Percentiles rank a stretch among this genome's conserved stretches.
Conservation (phyloP, 2,329 filamentous ascomycete species). For the Biscogniauxia mediterranea region DNA sequence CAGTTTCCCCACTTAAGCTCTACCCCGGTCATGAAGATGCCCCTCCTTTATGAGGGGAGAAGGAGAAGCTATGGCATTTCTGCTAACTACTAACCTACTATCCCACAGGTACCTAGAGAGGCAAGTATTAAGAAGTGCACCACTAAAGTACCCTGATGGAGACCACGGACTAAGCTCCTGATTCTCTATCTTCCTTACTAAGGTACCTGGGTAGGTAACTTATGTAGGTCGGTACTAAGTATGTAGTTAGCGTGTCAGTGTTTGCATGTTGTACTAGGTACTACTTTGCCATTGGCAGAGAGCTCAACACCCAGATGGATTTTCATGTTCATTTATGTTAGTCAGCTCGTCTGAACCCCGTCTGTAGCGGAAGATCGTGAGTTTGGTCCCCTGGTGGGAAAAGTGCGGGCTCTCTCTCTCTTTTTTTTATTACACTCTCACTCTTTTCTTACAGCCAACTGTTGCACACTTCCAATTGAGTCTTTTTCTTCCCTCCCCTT, state of each 20-base stretch:
- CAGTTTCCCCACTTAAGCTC: background rate
- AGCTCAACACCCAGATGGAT: background rate
- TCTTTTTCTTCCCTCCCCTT: background rate
- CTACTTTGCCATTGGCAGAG: background rate
- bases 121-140: too few relatives aligned
- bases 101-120: too few relatives aligned
- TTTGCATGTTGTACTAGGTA: background rate
- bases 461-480: slow-evolving; percentile 1
- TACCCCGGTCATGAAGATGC: background rate
- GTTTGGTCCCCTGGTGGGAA: slow-evolving; percentile 25
- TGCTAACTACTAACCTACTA: background rate
- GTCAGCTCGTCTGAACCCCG: background rate
- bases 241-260: too few relatives aligned
- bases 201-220: too few relatives aligned
- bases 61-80: background rate
- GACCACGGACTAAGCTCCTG: too few relatives aligned
- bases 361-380: slow-evolving; percentile 23
- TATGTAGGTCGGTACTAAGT: too few relatives aligned
- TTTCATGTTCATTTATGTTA: background rate
- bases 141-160: too few relatives aligned
- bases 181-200: too few relatives aligned
- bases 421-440: slow-evolving; percentile 18
- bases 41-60: background rate
- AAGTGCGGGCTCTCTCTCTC: slow-evolving; percentile 10
- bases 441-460: slow-evolving; percentile 13